Evolutionary conservation across 768 basidiomycete genomes (phyloP).

Genomic region (Lentinula detonsa): DNA sequence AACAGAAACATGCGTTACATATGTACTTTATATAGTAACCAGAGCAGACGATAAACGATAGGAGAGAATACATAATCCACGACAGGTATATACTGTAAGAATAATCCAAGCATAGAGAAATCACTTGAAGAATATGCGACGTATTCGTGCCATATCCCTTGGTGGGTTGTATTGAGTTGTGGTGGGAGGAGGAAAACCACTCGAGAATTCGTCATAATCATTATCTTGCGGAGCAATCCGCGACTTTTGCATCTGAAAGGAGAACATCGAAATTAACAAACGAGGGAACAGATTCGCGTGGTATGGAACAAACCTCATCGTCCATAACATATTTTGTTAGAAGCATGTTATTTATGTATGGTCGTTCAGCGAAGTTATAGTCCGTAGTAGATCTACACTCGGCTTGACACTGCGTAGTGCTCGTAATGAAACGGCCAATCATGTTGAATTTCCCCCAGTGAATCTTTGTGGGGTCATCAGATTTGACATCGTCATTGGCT

Average conservation of each 20-base stretch:
- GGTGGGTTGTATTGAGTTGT: background rate
- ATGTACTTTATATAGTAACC: background rate
- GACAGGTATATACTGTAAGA: conserved; percentile 2
- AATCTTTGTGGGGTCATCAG: conserved; percentile 62
- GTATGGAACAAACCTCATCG: conserved; percentile 44
- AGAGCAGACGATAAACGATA: background rate
- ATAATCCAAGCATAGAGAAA: background rate
- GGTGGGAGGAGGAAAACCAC: conserved; percentile 5
- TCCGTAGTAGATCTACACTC: conserved; percentile 58
- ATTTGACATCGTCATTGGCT: conserved; percentile 69
- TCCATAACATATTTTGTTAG: conserved; percentile 58
- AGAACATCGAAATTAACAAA: background rate
- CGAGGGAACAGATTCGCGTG: background rate
- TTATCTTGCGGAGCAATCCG: conserved; percentile 51
- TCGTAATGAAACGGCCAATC: conserved; percentile 81
- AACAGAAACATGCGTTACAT: background rate
- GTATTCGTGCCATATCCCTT: background rate
- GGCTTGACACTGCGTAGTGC: conserved; percentile 71
- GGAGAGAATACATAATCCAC: background rate
- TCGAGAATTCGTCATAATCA: conserved; percentile 21
- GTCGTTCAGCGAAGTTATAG: conserved; percentile 57
- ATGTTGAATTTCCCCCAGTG: conserved; percentile 97
- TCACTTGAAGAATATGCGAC: background rate
- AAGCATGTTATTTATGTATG: conserved; percentile 49
- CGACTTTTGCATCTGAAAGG: conserved; percentile 55